Conservation (phyloP, 179 eudicot species). For the Spinacia oleracea region DNA sequence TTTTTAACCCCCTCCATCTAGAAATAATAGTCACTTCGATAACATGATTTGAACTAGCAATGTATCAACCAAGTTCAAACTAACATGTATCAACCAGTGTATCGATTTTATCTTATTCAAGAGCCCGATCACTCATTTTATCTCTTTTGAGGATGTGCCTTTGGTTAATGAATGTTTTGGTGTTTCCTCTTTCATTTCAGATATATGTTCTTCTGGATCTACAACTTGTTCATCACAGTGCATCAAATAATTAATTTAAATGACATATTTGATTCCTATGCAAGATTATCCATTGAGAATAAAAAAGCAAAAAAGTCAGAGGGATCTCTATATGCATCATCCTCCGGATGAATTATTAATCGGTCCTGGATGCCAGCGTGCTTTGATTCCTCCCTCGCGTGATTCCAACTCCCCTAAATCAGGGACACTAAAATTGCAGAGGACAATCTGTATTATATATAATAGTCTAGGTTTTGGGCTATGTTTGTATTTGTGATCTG, state of each 20-base stretch:
- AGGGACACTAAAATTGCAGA: constrained; percentile 12
- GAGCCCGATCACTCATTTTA: background rate
- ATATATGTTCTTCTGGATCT: background rate
- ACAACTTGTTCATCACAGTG: constrained; percentile 11
- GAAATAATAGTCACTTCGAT: too few relatives aligned
- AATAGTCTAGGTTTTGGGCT: constrained; percentile 14
- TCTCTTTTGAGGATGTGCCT: background rate
- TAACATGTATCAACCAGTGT: too few relatives aligned
- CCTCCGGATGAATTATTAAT: constrained; percentile 6
- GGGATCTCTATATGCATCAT: background rate
- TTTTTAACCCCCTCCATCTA: too few relatives aligned
- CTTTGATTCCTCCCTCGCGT: constrained; percentile 26
- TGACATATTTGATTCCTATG: background rate
- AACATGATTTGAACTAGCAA: too few relatives aligned
- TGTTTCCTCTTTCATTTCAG: constrained; percentile 17
- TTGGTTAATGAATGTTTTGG: background rate
- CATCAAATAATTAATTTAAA: background rate
- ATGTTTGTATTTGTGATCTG: constrained; percentile 21
- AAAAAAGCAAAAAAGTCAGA: background rate
- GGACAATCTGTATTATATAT: constrained; percentile 18
- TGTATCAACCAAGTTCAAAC: too few relatives aligned
- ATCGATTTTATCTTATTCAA: background rate
- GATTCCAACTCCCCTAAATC: constrained; percentile 8
- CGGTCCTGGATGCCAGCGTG: constrained; percentile 14
- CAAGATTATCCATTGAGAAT: constrained; percentile 20